phyloP scores from a whole-genome alignment of 2,329 filamentous ascomycete genomes.

The Ceratocystis ficicola region DNA sequence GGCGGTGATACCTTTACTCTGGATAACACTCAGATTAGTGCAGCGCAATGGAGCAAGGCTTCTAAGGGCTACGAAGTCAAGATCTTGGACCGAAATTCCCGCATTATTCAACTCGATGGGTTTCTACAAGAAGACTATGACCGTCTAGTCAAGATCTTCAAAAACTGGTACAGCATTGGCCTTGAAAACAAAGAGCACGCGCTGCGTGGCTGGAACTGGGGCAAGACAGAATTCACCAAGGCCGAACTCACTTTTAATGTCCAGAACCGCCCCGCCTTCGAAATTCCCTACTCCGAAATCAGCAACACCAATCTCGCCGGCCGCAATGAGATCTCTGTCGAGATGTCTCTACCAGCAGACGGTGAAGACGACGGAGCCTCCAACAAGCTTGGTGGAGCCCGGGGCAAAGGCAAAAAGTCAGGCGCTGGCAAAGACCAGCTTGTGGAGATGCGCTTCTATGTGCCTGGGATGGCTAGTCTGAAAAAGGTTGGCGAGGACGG shows the following conservation, averaged over 20 bases:
- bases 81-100: constrained; percentile 70
- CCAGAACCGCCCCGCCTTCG: constrained; percentile 89
- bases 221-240: constrained; percentile 93
- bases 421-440: constrained; percentile 83
- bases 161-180: constrained; percentile 92
- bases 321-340: constrained; percentile 93
- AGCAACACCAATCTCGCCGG: constrained; percentile 95
- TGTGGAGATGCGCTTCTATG: constrained; percentile 98
- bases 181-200: constrained; percentile 91
- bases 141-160: constrained; percentile 82
- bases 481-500: constrained; percentile 48
- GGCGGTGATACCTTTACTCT: constrained; percentile 90
- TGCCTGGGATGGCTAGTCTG: constrained; percentile 77
- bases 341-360: constrained; percentile 69
- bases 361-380: constrained; percentile 61
- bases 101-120: constrained; percentile 85
- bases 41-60: constrained; percentile 88
- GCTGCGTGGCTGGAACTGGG: constrained; percentile 97
- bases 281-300: constrained; percentile 93
- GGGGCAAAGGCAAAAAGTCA: constrained; percentile 72
- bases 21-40: constrained; percentile 70
- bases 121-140: constrained; percentile 94
- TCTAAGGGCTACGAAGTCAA: constrained; percentile 89
- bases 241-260: constrained; percentile 94
- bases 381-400: constrained; percentile 54